phyloP scores from a whole-genome alignment of 768 basidiomycete species.

The Phlebiopsis gigantea region DNA sequence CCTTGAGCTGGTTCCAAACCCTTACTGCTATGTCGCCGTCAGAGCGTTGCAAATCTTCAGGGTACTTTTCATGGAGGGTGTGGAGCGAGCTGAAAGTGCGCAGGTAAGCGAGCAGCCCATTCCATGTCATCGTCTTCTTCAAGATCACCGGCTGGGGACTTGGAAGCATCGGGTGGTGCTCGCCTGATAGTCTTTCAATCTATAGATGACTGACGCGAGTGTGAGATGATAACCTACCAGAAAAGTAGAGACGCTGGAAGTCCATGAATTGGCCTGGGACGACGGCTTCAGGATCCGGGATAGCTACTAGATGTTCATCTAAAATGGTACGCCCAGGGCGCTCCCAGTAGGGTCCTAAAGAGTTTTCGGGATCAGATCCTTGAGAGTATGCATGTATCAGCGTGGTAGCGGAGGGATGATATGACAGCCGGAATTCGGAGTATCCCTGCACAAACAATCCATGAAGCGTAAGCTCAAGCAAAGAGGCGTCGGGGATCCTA shows the following conservation, averaged over 20 bases:
- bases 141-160: conserved; percentile 45
- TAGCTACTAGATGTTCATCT: conserved; percentile 60
- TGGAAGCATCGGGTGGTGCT: conserved; percentile 35
- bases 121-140: conserved; percentile 56
- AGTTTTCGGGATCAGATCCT: conserved; percentile 45
- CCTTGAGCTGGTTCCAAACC: conserved; percentile 52
- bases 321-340: conserved; percentile 76
- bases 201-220: background rate
- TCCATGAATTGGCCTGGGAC: conserved; percentile 33
- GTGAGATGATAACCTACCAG: conserved; percentile 36
- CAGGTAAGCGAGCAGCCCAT: conserved; percentile 60
- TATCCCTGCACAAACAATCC: conserved; percentile 27
- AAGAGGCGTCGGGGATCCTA: no score
- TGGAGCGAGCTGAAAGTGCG: conserved; percentile 68
- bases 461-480: no score
- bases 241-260: conserved; percentile 53
- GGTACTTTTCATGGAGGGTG: conserved; percentile 57
- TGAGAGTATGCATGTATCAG: conserved; percentile 60
- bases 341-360: conserved; percentile 73
- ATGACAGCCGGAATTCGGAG: conserved; percentile 66
- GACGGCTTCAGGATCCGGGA: conserved; percentile 46
- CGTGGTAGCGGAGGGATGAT: conserved; percentile 50
- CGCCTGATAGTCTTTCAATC: conserved; percentile 30
- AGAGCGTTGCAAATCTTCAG: conserved; percentile 41
- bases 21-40: conserved; percentile 64